phyloP scores from a whole-genome alignment of 495 filamentous ascomycete species.

The Penicillium arizonense region DNA sequence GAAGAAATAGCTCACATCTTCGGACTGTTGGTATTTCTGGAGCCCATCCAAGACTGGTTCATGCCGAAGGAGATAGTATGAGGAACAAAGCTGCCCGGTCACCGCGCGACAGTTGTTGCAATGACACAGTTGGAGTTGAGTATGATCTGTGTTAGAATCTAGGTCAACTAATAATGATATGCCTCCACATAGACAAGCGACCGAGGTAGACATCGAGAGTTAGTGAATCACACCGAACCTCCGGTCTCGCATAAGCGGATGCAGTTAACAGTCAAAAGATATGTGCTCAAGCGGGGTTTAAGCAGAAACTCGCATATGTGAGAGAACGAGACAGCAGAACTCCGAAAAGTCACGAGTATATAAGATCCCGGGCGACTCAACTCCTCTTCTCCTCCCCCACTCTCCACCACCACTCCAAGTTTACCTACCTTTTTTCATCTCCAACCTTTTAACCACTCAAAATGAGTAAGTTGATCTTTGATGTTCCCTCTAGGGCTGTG shows the following conservation, averaged over 20 bases:
- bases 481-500: background rate
- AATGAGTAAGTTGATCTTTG: conserved; percentile 21
- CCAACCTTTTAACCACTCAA: conserved; percentile 9
- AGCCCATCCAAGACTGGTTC: conserved; percentile 36
- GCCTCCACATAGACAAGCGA: conserved; percentile 59
- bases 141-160: conserved; percentile 22
- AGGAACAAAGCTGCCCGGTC: conserved; percentile 56
- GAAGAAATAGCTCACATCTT: conserved; percentile 57
- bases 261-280: background rate
- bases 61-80: conserved; percentile 46
- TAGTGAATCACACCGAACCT: background rate
- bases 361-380: conserved; percentile 6
- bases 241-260: background rate
- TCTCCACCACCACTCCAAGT: conserved; percentile 2
- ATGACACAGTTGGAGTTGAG: conserved; percentile 56
- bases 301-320: conserved; percentile 24
- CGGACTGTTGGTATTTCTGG: conserved; percentile 46
- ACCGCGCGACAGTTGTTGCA: conserved; percentile 60
- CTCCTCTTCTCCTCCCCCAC: background rate
- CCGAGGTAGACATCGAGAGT: conserved; percentile 14
- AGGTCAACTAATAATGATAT: conserved; percentile 43
- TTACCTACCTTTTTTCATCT: background rate
- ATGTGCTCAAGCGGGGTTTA: conserved; percentile 30
- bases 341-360: conserved; percentile 28
- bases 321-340: background rate